phyloP scores from a whole-genome alignment of 257 asterid species.

The Primulina huaijiensis region DNA sequence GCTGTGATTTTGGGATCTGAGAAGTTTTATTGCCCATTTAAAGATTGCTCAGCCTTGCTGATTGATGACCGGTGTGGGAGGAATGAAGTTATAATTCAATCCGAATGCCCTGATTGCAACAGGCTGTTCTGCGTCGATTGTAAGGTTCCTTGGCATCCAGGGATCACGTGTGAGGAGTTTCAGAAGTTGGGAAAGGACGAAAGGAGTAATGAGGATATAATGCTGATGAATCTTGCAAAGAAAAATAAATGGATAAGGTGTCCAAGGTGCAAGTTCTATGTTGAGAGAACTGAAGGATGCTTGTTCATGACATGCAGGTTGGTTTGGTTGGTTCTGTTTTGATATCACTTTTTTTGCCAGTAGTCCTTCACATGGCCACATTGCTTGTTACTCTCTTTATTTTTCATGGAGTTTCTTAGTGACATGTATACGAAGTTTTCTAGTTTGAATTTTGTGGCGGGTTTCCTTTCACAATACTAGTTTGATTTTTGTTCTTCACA shows the following conservation, averaged over 20 bases:
- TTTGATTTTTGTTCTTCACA: background rate
- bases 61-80: slow-evolving; percentile 26
- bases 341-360: background rate
- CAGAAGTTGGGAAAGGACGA: slow-evolving; percentile 39
- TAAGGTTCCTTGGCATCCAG: slow-evolving; percentile 58
- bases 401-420: background rate
- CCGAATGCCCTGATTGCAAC: slow-evolving; percentile 58
- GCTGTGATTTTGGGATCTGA: slow-evolving; percentile 45
- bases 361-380: background rate
- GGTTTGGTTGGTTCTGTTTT: background rate
- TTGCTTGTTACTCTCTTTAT: no score
- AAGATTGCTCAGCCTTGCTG: slow-evolving; percentile 59
- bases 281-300: slow-evolving; percentile 59
- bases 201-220: slow-evolving; percentile 45
- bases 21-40: slow-evolving; percentile 60
- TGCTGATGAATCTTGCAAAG: slow-evolving; percentile 46
- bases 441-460: background rate
- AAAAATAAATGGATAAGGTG: slow-evolving; percentile 50
- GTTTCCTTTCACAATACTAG: background rate
- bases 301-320: slow-evolving; percentile 70
- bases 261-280: slow-evolving; percentile 47
- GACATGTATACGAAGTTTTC: no score
- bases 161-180: slow-evolving; percentile 42
- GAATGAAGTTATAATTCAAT: slow-evolving; percentile 11
- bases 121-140: slow-evolving; percentile 60